A percentile compares a stretch with the other conserved stretches of the same genome.
Conservation (phyloP, 2,329 filamentous ascomycete species). For the Cladosporium sp. region DNA sequence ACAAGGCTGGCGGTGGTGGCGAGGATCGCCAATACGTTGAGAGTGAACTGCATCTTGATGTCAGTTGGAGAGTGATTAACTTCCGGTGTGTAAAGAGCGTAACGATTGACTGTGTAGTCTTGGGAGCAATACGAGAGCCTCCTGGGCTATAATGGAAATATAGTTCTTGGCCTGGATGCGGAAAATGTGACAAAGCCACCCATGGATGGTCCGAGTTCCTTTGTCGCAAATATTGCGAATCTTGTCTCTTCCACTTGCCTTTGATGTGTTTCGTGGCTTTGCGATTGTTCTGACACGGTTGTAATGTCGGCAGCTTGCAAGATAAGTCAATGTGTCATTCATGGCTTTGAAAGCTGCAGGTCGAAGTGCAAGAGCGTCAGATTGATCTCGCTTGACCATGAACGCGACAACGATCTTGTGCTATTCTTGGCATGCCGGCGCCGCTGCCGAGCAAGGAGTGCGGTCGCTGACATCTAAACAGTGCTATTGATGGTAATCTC, state of each 20-base stretch:
- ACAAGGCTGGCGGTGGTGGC: constrained; percentile 2
- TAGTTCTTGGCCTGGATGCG: constrained; percentile 10
- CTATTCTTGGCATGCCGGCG: not conserved
- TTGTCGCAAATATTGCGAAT: constrained; percentile 14
- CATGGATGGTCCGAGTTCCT: not conserved
- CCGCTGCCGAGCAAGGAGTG: not conserved
- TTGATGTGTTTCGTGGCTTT: not conserved
- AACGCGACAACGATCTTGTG: not conserved
- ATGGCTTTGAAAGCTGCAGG: not conserved
- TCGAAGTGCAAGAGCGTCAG: not conserved
- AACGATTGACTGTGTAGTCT: no score
- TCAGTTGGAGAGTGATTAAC: no score
- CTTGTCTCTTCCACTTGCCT: constrained; percentile 6
- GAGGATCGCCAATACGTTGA: constrained; percentile 14
- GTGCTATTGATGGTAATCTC: not conserved
- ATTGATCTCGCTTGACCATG: not conserved
- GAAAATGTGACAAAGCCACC: constrained; percentile 10
- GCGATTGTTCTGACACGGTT: not conserved
- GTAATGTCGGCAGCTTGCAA: not conserved
- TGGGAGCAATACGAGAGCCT: not conserved
- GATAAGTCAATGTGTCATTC: not conserved
- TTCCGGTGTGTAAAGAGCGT: not conserved
- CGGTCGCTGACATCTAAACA: not conserved
- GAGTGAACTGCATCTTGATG: constrained; percentile 16
- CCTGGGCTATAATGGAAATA: not conserved